phyloP scores from a whole-genome alignment of 1,284 basidiomycete genomes.

The Leucocoprinus gongylophorus region DNA sequence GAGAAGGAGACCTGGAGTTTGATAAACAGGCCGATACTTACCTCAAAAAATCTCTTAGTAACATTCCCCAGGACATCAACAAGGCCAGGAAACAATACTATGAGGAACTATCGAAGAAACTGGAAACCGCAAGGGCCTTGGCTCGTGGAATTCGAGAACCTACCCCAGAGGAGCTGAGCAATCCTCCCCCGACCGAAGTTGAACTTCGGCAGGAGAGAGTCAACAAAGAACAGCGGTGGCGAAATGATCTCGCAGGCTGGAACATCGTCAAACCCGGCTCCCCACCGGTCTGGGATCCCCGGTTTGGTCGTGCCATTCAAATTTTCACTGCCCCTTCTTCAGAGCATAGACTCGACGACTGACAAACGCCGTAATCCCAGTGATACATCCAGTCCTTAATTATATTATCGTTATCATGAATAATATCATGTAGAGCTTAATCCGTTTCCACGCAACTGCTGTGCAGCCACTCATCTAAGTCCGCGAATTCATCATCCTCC shows the following conservation, averaged over 20 bases:
- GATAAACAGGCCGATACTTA: conserved; percentile 60
- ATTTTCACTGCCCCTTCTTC: conserved; percentile 48
- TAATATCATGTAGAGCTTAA: conserved; percentile 15
- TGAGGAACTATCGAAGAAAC: conserved; percentile 56
- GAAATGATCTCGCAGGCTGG: conserved; percentile 70
- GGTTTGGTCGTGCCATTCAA: conserved; percentile 58
- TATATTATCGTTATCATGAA: conserved; percentile 10
- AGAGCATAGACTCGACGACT: background rate
- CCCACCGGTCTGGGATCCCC: conserved; percentile 70
- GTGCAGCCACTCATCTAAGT: conserved; percentile 41
- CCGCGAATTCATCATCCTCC: conserved; percentile 31
- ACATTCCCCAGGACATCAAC: conserved; percentile 54
- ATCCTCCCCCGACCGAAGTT: conserved; percentile 83
- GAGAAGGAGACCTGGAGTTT: conserved; percentile 44
- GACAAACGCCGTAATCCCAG: background rate
- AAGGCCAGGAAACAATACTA: conserved; percentile 78
- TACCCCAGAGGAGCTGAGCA: conserved; percentile 75
- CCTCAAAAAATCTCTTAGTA: conserved; percentile 59
- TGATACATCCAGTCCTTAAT: background rate
- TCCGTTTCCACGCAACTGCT: conserved; percentile 39
- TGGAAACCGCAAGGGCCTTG: conserved; percentile 74
- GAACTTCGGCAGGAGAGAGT: conserved; percentile 78
- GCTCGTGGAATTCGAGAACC: conserved; percentile 74
- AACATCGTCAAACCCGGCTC: conserved; percentile 61
- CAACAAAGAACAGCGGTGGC: conserved; percentile 86